Base-by-base conservation (phyloP, 2,329 filamentous ascomycete genomes). In the Fusarium sp. region DNA sequence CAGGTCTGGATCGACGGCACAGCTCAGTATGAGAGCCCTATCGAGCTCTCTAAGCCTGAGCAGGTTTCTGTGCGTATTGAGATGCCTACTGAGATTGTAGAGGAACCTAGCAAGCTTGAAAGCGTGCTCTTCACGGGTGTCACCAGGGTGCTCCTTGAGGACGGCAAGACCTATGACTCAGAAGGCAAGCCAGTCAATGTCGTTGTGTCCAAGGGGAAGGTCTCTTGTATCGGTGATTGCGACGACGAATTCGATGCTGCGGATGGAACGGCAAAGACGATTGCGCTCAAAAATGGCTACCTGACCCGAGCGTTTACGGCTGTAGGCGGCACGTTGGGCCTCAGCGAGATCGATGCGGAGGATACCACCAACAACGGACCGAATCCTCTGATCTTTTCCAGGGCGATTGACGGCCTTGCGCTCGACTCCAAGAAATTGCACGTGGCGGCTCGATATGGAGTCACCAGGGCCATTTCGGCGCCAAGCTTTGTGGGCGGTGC, bases 1-100 rank as follows among this genome's bases (percentile, higher is more conserved):
- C 85, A 88, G 71, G 83, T 88, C 2, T 88, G 84, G 82, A 88
- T 88, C 53, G 85, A 88, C 52, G 86, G 85, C 4, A 81, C 76
- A 9, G 76, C 82, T 3, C 87, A 89, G 48, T 75, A 72, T 15
- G 76, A 85, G 31, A 72, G 80, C 9, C 83, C 84, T 0, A 70
- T 87, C 10, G 79, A 84, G 72, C 76, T 88, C 9, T 67, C 75
- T 3, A 88, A 88, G 73, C 77, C 82, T 0, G 39, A 71, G 4
- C 68, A 70, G 1, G 63, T 72, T 3, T 76, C 79, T 11, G 69
- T 72, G 2, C 77, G 78, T 0, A 70, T 81, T n/a, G 53, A 71
- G 11, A 73, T 73, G 17, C 76, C 83, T 2, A 71, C 73, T n/a
- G 65, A 75, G 2, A 74, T 79, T 10, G 71, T 76, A 0, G 78